Evolutionary conservation across 2,329 filamentous ascomycete species (phyloP), one percentile per base, ranked within the genome.

Genomic region (Lasiodiplodia sp.): DNA sequence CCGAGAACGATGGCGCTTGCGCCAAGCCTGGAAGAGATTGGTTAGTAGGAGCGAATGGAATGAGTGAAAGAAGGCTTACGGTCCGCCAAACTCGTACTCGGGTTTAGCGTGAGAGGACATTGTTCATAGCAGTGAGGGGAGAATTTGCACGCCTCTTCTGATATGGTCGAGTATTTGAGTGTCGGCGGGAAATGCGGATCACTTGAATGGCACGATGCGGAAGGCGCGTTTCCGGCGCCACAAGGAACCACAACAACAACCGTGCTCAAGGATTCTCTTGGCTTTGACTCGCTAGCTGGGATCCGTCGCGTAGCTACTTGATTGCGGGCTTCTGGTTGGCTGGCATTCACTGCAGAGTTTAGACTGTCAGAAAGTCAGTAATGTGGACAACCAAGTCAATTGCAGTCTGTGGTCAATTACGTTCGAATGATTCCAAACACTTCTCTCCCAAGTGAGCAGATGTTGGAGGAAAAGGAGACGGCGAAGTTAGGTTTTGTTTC

Each of bases 1-100:
- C 90, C 90, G 74, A 96, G 91, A 8, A 92, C 92, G 76, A 98
- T 92, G 71, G 83, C 86, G 70, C 90, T 25, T 16, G 58, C 58
- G 7, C 58, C 58, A 31, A 51, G 23, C 12, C 58, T 63, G 38
- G 28, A 38, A 25, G n/a, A 21, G 18, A 16, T 5, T 11, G 10
- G 12, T 31, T 21, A 62, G 37, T 4, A n/a, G 37, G 12, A n/a
- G 16, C n/a, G 14, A 72, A 14, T 63, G 55, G 40, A 2, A 56
- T 34, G 57, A 56, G 65, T 72, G 8, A 18, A 3, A 11, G 21
- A 38, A 34, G 51, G 77, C 79, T 71, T 77, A 80, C 79, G 79
- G 79, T 69, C 79, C 79, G 53, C 79, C 72, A 68, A 81, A 81
- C 53, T 80, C 78, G 66, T 80, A 81, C 73, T 80, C 78, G 10